phyloP scores from a whole-genome alignment of 2,329 filamentous ascomycete genomes.

The Monosporascus sp. region DNA sequence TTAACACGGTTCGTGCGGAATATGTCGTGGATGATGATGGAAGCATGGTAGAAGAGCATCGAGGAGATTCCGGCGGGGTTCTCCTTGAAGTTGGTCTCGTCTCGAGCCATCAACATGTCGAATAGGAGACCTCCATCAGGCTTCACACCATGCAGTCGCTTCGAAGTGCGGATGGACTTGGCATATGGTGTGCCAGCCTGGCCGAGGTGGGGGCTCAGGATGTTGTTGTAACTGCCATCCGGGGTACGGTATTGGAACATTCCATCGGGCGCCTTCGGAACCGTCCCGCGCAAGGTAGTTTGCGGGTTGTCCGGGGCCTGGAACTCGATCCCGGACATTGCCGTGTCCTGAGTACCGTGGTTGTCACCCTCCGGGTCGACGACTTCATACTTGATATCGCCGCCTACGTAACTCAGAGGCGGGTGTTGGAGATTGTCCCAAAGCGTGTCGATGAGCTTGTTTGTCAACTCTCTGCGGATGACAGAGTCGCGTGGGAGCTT shows the following conservation, averaged over 20 bases:
- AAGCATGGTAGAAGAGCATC: slow-evolving; percentile 69
- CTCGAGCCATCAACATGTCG: slow-evolving; percentile 60
- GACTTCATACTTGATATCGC: slow-evolving; percentile 35
- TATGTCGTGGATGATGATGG: slow-evolving; percentile 58
- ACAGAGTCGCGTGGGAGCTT: slow-evolving; percentile 30
- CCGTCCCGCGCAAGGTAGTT: slow-evolving; percentile 29
- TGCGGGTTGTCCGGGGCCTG: slow-evolving; percentile 30
- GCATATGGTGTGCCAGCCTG: slow-evolving; percentile 64
- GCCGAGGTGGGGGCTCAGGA: slow-evolving; percentile 58
- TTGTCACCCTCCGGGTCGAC: slow-evolving; percentile 25
- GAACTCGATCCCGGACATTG: slow-evolving; percentile 33
- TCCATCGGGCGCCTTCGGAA: slow-evolving; percentile 32
- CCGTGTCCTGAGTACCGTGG: slow-evolving; percentile 24
- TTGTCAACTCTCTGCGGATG: slow-evolving; percentile 35
- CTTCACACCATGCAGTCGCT: slow-evolving; percentile 51
- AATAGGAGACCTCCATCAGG: slow-evolving; percentile 64
- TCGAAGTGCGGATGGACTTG: slow-evolving; percentile 55
- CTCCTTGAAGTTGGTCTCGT: slow-evolving; percentile 44
- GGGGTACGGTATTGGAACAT: slow-evolving; percentile 28
- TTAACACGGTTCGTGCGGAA: slow-evolving; percentile 62
- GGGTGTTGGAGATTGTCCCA: slow-evolving; percentile 52
- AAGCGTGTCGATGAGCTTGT: slow-evolving; percentile 45
- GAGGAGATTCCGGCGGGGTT: slow-evolving; percentile 70
- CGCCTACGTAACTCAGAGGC: slow-evolving; percentile 39
- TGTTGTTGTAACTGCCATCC: slow-evolving; percentile 47